phyloP scores from a whole-genome alignment of 2,329 filamentous ascomycete genomes.

The Fusarium sp. region DNA sequence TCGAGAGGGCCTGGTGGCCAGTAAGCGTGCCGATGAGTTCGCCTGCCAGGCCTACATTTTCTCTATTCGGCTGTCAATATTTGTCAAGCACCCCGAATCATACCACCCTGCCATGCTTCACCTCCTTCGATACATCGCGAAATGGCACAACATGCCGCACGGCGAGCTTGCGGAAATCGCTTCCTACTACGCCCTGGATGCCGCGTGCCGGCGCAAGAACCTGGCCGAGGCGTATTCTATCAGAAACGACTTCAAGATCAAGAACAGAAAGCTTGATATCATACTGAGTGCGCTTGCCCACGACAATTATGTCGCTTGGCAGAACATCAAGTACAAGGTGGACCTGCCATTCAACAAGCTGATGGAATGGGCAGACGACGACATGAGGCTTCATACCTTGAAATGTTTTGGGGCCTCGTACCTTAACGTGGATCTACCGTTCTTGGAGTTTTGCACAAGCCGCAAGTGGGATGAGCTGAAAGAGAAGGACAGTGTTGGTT shows the following conservation, averaged over 20 bases:
- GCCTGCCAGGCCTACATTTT: slow-evolving; percentile 92
- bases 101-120: slow-evolving; percentile 90
- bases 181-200: slow-evolving; percentile 85
- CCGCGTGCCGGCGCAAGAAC: slow-evolving; percentile 85
- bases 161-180: slow-evolving; percentile 84
- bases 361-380: slow-evolving; percentile 83
- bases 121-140: slow-evolving; percentile 79
- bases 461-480: slow-evolving; percentile 79
- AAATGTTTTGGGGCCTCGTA: slow-evolving; percentile 91
- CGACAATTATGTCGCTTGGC: slow-evolving; percentile 87
- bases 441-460: slow-evolving; percentile 77
- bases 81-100: slow-evolving; percentile 85
- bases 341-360: slow-evolving; percentile 85
- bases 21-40: slow-evolving; percentile 81
- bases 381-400: slow-evolving; percentile 80
- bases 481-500: slow-evolving; percentile 80
- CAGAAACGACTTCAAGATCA: slow-evolving; percentile 69
- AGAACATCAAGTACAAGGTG: slow-evolving; percentile 75
- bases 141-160: slow-evolving; percentile 73
- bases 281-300: slow-evolving; percentile 78
- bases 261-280: slow-evolving; percentile 75
- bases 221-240: slow-evolving; percentile 79
- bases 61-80: slow-evolving; percentile 85
- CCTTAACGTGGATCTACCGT: slow-evolving; percentile 74
- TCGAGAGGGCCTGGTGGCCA: slow-evolving; percentile 87